Base-by-base conservation (phyloP, 2,329 filamentous ascomycete species). In the Epichloe sibirici region DNA sequence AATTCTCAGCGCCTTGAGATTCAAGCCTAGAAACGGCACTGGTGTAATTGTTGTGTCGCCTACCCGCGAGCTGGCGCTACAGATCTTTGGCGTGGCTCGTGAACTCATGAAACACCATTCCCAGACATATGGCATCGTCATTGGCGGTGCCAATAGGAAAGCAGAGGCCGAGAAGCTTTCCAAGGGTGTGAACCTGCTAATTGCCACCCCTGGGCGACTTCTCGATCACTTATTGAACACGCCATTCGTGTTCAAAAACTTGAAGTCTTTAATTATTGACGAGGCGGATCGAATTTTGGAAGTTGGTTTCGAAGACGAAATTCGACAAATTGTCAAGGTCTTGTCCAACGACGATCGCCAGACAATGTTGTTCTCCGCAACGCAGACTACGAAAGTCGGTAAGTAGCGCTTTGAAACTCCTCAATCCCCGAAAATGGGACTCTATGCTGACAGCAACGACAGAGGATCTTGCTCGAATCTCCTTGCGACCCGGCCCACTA, bases 341-440 rank as follows among this genome's bases (percentile, higher is more conserved):
- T 74, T 97, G 17, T 88, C 90, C 46, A 86, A 85, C 59, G 84
- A 94, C 53, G 82, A 90, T 59, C 77, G 93, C 55, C 91, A 97
- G 70, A 96, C 90, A 0, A 93, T 95, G 85, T 80, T 98, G n/a
- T 98, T 98, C 76, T 96, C 90, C 13, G 93, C 93, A 13, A 98
- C 93, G 4, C 93, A 97, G 70, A 98, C 93, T 3, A 97, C 91
- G 52, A 97, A 98, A 72, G 93, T 98, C 59, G 63, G 62, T 64
- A 58, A 34, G 62, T 63, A 50, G 28, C 42, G 21, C 21, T 38
- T 34, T 37, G 3, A 9, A 5, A 5, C 15, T 49, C 4, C 23
- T 5, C 1, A 11, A 11, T 31, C 13, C 31, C 25, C 5, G 0
- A 25, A 21, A 21, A 6, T 39, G 49, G 28, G 28, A 15, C 15